These are phyloP conservation scores for Sanguinoderma infundibulare DNA, from an alignment of 1,284 basidiomycete species.

Conservation along the genomic window DNA sequence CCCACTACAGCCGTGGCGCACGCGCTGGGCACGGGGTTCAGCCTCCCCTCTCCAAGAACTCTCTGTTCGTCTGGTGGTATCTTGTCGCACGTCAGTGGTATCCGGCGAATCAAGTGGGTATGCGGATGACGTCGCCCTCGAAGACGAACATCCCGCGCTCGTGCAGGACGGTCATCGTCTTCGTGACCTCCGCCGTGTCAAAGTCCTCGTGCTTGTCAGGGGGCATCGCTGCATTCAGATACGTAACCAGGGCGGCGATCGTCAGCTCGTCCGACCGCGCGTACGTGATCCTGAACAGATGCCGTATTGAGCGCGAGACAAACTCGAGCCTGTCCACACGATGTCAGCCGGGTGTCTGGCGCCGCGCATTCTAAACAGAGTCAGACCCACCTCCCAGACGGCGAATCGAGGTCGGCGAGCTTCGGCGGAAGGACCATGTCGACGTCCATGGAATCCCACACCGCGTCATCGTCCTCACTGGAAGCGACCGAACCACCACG, in stretches of 20 bases:
- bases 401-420: conserved; percentile 60
- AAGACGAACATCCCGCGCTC: conserved; percentile 57
- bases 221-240: conserved; percentile 75
- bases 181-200: conserved; percentile 71
- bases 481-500: conserved; percentile 21
- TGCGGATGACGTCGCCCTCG: conserved; percentile 63
- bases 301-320: conserved; percentile 57
- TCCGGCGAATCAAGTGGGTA: conserved; percentile 8
- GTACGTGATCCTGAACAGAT: conserved; percentile 70
- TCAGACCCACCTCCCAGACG: conserved; percentile 52
- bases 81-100: not conserved
- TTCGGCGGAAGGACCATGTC: conserved; percentile 26
- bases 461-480: conserved; percentile 31
- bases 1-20: not conserved
- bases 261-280: conserved; percentile 65
- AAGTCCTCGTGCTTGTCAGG: conserved; percentile 80
- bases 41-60: not conserved
- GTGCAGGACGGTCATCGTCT: conserved; percentile 55
- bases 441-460: conserved; percentile 30
- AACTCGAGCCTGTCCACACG: conserved; percentile 52
- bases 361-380: not conserved
- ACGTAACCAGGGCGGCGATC: conserved; percentile 66
- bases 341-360: not conserved
- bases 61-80: not conserved
- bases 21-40: not conserved